Conservation (phyloP, 2,329 filamentous ascomycete genomes). For the Leptographium galeiforme region DNA sequence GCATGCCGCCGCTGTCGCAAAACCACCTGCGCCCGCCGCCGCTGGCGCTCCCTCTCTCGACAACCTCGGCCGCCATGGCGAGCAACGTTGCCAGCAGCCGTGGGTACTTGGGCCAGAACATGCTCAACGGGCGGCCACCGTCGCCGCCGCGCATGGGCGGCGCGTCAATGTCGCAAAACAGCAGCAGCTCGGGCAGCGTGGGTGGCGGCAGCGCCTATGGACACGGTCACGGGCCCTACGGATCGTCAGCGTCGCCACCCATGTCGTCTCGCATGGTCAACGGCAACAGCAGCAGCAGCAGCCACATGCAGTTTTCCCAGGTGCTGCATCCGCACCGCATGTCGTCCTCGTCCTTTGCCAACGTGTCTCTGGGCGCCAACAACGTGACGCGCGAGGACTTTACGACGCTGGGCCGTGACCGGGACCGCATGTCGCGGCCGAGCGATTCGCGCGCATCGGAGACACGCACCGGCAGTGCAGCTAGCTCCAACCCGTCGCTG, state of each 20-base stretch:
- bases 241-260: slow-evolving; percentile 15
- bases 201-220: not conserved
- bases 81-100: not conserved
- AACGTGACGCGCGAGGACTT: slow-evolving; percentile 11
- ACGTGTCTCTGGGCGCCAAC: slow-evolving; percentile 1
- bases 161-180: slow-evolving; percentile 21
- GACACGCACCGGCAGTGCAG: slow-evolving; percentile 42
- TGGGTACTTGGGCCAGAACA: slow-evolving; percentile 4
- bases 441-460: slow-evolving; percentile 20
- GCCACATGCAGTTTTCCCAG: slow-evolving; percentile 23
- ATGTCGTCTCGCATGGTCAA: slow-evolving; percentile 22
- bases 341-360: slow-evolving; percentile 20
- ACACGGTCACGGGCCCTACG: not conserved
- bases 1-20: slow-evolving; percentile 8
- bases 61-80: not conserved
- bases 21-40: slow-evolving; percentile 12
- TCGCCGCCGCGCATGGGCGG: slow-evolving; percentile 32
- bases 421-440: slow-evolving; percentile 2
- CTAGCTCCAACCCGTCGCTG: slow-evolving; percentile 64
- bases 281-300: slow-evolving; percentile 14
- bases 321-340: slow-evolving; percentile 16
- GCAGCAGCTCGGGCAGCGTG: not conserved
- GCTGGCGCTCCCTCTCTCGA: not conserved
- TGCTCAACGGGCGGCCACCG: slow-evolving; percentile 30
- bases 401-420: slow-evolving; percentile 7